A percentile compares a stretch with the other conserved stretches of the same genome.
phyloP scores from a whole-genome alignment of 2,329 filamentous ascomycete genomes.

The Ilyonectria sp. region DNA sequence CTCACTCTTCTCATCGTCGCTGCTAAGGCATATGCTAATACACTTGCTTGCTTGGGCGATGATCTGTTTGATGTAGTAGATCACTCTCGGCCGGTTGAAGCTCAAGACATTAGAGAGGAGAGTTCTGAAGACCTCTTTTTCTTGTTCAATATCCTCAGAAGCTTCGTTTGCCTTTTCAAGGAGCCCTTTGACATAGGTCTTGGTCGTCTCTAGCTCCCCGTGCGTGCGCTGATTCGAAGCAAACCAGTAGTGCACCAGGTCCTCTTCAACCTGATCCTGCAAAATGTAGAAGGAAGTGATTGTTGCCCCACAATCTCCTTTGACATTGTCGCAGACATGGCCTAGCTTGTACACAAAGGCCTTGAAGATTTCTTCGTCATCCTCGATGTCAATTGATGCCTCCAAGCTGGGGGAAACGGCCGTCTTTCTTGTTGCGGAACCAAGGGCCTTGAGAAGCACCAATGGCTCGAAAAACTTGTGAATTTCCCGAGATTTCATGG shows the following conservation, averaged over 20 bases:
- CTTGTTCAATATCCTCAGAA: neutral
- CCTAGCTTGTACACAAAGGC: conserved; percentile 37
- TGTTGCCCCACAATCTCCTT: conserved; percentile 10
- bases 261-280: conserved; percentile 30
- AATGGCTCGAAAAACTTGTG: conserved; percentile 34
- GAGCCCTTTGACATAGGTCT: conserved; percentile 16
- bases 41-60: conserved; percentile 1
- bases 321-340: conserved; percentile 30
- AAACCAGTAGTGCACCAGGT: conserved; percentile 42
- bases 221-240: conserved; percentile 43
- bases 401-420: neutral
- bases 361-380: conserved; percentile 25
- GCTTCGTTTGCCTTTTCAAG: neutral
- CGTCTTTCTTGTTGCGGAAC: neutral
- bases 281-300: conserved; percentile 46
- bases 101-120: conserved; percentile 23
- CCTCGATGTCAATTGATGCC: conserved; percentile 15
- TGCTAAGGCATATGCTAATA: neutral
- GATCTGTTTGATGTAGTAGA: conserved; percentile 20
- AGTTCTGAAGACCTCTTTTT: neutral
- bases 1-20: neutral
- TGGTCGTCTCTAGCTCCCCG: conserved; percentile 21
- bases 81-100: conserved; percentile 29
- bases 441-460: conserved; percentile 28
- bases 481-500: neutral